phyloP scores from a whole-genome alignment of 768 basidiomycete genomes.

The Podaxis sp. region DNA sequence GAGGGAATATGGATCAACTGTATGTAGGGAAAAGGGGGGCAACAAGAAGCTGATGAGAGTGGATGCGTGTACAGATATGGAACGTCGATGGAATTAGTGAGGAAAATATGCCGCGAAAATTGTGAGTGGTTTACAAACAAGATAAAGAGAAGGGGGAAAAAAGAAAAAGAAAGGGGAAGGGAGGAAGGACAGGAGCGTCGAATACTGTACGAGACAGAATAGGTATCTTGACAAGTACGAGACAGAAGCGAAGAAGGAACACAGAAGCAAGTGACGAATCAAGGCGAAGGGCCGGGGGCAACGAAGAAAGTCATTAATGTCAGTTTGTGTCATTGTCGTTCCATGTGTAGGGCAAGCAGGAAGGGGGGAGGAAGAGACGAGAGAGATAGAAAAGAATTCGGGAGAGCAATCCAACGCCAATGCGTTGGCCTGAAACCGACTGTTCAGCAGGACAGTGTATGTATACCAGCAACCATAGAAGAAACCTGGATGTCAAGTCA shows the following conservation, averaged over 20 bases:
- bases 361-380: not conserved
- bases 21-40: not conserved
- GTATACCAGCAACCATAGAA: not conserved
- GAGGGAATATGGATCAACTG: not conserved
- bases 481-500: not conserved
- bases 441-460: not conserved
- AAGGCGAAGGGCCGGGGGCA: not conserved
- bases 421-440: no score
- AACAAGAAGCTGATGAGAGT: not conserved
- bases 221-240: not conserved
- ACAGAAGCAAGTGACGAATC: not conserved
- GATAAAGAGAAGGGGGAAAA: slow-evolving; percentile 1
- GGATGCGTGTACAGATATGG: slow-evolving; percentile 1
- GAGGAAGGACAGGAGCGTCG: not conserved
- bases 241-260: slow-evolving; percentile 6
- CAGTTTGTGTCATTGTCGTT: slow-evolving; percentile 1
- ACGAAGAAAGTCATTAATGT: slow-evolving; percentile 6
- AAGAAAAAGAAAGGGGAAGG: slow-evolving; percentile 3
- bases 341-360: slow-evolving; percentile 4
- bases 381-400: not conserved
- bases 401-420: not conserved
- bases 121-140: slow-evolving; percentile 3
- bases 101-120: not conserved
- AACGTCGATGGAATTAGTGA: not conserved
- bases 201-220: slow-evolving; percentile 4